phyloP scores from a whole-genome alignment of 2,329 filamentous ascomycete genomes.

The Pezicula carpinea region DNA sequence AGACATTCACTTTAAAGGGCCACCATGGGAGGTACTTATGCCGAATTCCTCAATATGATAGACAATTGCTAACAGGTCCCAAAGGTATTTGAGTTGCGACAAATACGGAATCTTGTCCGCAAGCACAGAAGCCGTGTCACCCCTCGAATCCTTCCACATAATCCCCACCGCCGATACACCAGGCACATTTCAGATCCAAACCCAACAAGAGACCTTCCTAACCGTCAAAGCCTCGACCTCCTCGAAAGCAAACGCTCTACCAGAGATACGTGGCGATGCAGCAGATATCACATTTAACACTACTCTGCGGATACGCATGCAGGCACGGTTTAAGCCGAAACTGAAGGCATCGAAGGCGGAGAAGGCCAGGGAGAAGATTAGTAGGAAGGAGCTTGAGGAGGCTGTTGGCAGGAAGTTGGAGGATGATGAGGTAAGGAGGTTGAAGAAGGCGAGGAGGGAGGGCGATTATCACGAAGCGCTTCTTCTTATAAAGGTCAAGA shows the following conservation, averaged over 20 bases:
- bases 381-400: slow-evolving; percentile 76
- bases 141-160: slow-evolving; percentile 76
- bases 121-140: slow-evolving; percentile 73
- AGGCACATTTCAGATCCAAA: slow-evolving; percentile 71
- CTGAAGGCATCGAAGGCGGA: slow-evolving; percentile 77
- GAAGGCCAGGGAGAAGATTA: slow-evolving; percentile 81
- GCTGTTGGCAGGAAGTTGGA: slow-evolving; percentile 71
- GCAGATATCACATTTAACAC: slow-evolving; percentile 63
- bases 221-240: slow-evolving; percentile 49
- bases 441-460: slow-evolving; percentile 80
- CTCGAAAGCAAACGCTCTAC: slow-evolving; percentile 41
- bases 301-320: slow-evolving; percentile 81
- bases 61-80: slow-evolving; percentile 2
- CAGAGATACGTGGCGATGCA: slow-evolving; percentile 74
- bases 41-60: not conserved
- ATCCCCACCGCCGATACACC: slow-evolving; percentile 60
- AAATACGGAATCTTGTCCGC: slow-evolving; percentile 76
- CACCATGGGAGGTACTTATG: slow-evolving; percentile 69
- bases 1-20: slow-evolving; percentile 80
- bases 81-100: slow-evolving; percentile 79
- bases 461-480: slow-evolving; percentile 87
- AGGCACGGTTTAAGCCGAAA: slow-evolving; percentile 86
- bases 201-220: slow-evolving; percentile 66
- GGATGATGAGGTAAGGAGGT: slow-evolving; percentile 77
- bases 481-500: slow-evolving; percentile 83